Base-by-base conservation (phyloP, 345 rosid genomes). In the Barbarea vulgaris region DNA sequence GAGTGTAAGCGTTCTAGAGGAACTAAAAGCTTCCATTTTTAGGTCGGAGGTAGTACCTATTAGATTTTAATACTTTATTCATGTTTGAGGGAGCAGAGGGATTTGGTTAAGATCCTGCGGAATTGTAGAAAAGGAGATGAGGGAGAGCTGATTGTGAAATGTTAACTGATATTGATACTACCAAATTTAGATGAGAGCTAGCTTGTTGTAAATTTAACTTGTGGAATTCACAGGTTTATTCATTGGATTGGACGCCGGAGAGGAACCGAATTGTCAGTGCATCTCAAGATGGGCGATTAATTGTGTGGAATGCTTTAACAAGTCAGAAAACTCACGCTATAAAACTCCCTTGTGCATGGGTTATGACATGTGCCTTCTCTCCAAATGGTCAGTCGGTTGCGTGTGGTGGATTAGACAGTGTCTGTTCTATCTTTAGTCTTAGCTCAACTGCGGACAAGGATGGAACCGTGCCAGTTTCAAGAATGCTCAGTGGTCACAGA, bases 311-410 rank as follows among this genome's bases (percentile, higher is more conserved):
- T 73, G 97, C 97, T 62, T 81, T 87, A 52, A 93, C 99, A 9
- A 95, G 99, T 80, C 99, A 93, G 86, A 95, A 95, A 84, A 90
- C 89, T 59, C 97, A 95, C 77, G 93, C 96, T 47, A 95, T 95
- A 30, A 95, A 91, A 77, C 90, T 96, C 58, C 98, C 97, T 58
- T 93, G 97, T 76, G 95, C 98, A 1, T 91, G 97, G 96, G 97
- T 95, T 75, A 95, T 91, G 99, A 87, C 99, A 9, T 93, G 99
- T 79, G 99, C 97, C 41, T 95, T 95, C 83, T 91, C 97, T 55
- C 96, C 99, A 0, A 84, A 84, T 39, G 93, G 98, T 72, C 99
- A 93, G 64, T 86, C 93, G 2, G 98, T 96, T 80, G 96, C 99
- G 30, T 89, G 96, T 75, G 99, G 99, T 46, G 99, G 99, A 71